Evolutionary conservation across 148 eudicot genomes (phyloP).

Genomic region (Rhododendron williamsianum): DNA sequence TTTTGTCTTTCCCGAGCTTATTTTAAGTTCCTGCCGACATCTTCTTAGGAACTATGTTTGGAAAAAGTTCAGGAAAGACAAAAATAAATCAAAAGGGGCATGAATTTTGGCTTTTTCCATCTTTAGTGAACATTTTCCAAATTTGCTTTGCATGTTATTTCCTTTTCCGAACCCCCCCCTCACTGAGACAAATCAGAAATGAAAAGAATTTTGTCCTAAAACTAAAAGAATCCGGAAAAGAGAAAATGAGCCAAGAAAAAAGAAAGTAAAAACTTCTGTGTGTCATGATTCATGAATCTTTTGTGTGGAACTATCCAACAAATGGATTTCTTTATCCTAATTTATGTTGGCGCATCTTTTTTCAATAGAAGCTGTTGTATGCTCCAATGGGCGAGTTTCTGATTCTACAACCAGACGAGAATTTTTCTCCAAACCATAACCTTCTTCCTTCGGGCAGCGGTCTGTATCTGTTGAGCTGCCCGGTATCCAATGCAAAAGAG

Average conservation of each 20-base stretch:
- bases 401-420: conserved; percentile 83
- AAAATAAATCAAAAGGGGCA: neutral
- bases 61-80: neutral
- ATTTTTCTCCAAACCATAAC: conserved; percentile 70
- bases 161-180: neutral
- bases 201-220: neutral
- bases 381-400: conserved; percentile 94
- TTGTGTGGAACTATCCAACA: neutral
- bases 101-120: neutral
- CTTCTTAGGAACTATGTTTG: neutral
- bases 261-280: neutral
- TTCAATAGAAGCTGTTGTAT: conserved; percentile 59
- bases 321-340: neutral
- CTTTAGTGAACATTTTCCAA: neutral
- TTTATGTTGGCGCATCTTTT: neutral
- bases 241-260: neutral
- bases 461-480: conserved; percentile 53
- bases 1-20: neutral
- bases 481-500: conserved; percentile 31
- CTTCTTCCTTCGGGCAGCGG: conserved; percentile 91
- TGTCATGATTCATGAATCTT: neutral
- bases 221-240: neutral
- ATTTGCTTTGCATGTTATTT: neutral
- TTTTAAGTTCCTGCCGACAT: neutral
- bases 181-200: neutral